Conservation (phyloP, 2,329 filamentous ascomycete genomes). For the Bipolaris bicolor region DNA sequence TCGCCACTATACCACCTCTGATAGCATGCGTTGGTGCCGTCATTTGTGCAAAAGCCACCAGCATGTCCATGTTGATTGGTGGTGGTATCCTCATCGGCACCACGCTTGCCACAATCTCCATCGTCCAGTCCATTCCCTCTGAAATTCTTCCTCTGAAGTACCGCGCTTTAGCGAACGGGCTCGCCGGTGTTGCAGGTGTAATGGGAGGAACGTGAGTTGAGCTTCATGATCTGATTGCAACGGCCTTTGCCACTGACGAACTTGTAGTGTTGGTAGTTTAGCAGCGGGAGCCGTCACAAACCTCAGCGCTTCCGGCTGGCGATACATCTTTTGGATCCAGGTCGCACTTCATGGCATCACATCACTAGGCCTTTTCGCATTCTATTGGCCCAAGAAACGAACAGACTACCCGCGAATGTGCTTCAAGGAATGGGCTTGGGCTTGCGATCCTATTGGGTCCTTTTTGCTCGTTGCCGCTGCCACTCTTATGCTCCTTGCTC, state of each 20-base stretch:
- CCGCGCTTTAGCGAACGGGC: slow-evolving; percentile 62
- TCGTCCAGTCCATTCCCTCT: slow-evolving; percentile 62
- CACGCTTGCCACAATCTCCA: slow-evolving; percentile 61
- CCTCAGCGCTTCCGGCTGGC: slow-evolving; percentile 56
- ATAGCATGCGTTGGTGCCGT: slow-evolving; percentile 62
- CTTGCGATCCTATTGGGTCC: slow-evolving; percentile 40
- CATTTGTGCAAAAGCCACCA: slow-evolving; percentile 61
- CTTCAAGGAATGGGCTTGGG: slow-evolving; percentile 36
- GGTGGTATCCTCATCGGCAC: slow-evolving; percentile 64
- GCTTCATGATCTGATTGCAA: background rate
- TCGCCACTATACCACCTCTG: slow-evolving; percentile 59
- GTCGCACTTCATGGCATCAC: slow-evolving; percentile 60
- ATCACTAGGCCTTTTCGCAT: slow-evolving; percentile 54
- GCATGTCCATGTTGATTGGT: slow-evolving; percentile 63
- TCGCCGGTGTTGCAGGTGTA: slow-evolving; percentile 58
- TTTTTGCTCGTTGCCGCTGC: slow-evolving; percentile 33
- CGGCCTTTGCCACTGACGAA: background rate
- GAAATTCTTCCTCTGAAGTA: slow-evolving; percentile 65
- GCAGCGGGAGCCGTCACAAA: slow-evolving; percentile 62
- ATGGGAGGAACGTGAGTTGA: slow-evolving; percentile 59
- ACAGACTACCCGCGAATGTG: slow-evolving; percentile 34
- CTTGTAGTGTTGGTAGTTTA: slow-evolving; percentile 54
- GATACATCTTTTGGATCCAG: slow-evolving; percentile 66
- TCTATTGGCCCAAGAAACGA: slow-evolving; percentile 43
- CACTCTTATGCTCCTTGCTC: slow-evolving; percentile 36